Conservation (phyloP, 495 filamentous ascomycete genomes). For the Penicillium cataractarum region DNA sequence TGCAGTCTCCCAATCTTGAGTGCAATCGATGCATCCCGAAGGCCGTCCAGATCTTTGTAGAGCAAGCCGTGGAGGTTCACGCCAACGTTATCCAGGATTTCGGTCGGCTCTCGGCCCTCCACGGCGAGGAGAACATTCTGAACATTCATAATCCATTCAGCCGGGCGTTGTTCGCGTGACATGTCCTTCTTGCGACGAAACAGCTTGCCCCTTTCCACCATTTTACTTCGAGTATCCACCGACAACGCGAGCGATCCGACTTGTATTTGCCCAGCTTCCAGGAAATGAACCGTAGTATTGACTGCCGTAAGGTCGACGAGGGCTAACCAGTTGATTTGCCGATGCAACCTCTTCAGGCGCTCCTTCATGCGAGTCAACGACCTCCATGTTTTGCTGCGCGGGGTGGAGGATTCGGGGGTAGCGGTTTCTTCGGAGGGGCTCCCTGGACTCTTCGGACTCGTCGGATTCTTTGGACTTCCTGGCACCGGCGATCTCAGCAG, state of each 20-base stretch:
- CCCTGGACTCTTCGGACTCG: conserved; percentile 11
- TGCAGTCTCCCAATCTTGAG: conserved; percentile 90
- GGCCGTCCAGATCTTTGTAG: conserved; percentile 83
- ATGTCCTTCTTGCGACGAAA: conserved; percentile 81
- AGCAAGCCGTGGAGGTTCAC: conserved; percentile 91
- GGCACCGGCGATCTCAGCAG: conserved; percentile 28
- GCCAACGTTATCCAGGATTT: conserved; percentile 84
- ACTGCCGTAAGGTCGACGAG: conserved; percentile 89
- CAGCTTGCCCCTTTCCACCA: conserved; percentile 86
- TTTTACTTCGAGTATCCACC: conserved; percentile 87
- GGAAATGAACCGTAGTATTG: conserved; percentile 72
- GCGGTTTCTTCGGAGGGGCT: conserved; percentile 28
- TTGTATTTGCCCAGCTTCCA: conserved; percentile 81
- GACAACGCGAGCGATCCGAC: conserved; percentile 82
- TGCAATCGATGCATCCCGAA: conserved; percentile 86
- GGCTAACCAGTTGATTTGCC: conserved; percentile 83
- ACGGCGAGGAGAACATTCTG: conserved; percentile 86
- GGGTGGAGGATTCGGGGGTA: conserved; percentile 25
- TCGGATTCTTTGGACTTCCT: conserved; percentile 19
- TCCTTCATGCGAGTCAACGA: conserved; percentile 76
- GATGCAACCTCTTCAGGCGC: conserved; percentile 80
- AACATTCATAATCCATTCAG: conserved; percentile 90
- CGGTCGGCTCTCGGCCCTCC: conserved; percentile 81
- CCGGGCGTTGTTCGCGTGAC: conserved; percentile 73
- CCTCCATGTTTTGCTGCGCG: conserved; percentile 77